Evolutionary conservation across 345 rosid genomes (phyloP).

Genomic region (Lenwebbia sp.): DNA sequence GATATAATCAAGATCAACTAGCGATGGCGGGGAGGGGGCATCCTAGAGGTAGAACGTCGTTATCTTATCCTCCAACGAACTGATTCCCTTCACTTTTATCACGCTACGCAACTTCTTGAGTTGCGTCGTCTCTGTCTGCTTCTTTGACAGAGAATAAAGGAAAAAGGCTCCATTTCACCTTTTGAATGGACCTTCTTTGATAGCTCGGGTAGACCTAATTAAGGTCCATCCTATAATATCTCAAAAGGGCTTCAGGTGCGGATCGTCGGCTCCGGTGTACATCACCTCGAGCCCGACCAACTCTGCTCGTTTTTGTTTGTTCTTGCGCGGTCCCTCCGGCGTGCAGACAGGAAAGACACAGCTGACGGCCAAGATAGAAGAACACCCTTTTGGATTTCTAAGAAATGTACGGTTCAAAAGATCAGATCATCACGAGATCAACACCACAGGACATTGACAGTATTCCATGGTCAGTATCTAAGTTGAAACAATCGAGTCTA

Average conservation of each 20-base stretch:
- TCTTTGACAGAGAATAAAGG: background rate
- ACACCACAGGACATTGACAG: background rate
- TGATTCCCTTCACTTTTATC: background rate
- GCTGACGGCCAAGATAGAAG: background rate
- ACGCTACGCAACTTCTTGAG: background rate
- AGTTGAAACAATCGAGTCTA: background rate
- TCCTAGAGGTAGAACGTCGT: background rate
- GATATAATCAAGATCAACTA: accelerated
- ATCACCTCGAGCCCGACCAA: too few species aligned
- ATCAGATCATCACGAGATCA: background rate
- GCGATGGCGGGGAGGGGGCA: background rate
- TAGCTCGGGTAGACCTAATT: background rate
- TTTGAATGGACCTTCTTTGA: background rate
- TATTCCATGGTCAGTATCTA: background rate
- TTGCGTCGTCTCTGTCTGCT: background rate
- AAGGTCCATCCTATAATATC: too few species aligned
- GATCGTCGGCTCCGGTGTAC: too few species aligned
- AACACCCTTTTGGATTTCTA: background rate
- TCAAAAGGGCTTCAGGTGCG: too few species aligned
- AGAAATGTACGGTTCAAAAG: background rate
- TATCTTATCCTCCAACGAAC: background rate
- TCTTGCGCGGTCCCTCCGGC: background rate
- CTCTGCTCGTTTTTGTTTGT: background rate
- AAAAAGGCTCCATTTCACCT: background rate
- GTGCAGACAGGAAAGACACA: background rate